Base-by-base conservation (phyloP, 306 rosid species). In the Cucurbita pepo region DNA sequence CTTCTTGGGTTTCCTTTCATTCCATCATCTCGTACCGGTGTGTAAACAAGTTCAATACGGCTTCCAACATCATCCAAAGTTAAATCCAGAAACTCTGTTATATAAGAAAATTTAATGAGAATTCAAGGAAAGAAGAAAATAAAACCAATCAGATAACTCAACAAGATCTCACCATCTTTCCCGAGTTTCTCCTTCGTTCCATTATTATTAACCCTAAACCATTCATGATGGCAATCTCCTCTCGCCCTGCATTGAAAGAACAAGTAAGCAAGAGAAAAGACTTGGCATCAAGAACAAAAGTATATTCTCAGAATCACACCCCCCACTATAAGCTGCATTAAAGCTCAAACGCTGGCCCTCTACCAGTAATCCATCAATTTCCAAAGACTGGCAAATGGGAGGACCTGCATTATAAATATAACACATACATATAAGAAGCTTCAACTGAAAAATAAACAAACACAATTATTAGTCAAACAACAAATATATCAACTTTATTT, bases 281-380 rank as follows among this genome's bases (percentile, higher is more conserved):
- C 38, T 73, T 12, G 76, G 71, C 69, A 80, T 60, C 66, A 75
- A 78, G 73, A 72, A 21, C 40, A 76, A 16, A 69, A 77, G 21
- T 47, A n/a, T n/a, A 54, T 65, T 51, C 69, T 63, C 75, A 40
- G 59, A 41, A 77, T 25, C 96, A 80, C 76, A 94, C 99, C 99
- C 99, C 80, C 99, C 99, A 40, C 81, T 89, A 77, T 94, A 94
- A 64, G 88, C 81, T 75, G 86, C 91, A 79, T 72, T 79, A 71
- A 94, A 88, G 83, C 82, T 84, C 86, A 94, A 80, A 58, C 83
- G 81, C 73, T 86, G 95, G 43, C 99, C 99, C 82, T 94, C 97
- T 51, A 84, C 78, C 86, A 88, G 72, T 53, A 88, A 86, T 80
- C 99, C 99, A 66, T 77, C 75, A 79, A 94, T 85, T 82, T 91